These are phyloP conservation scores for Schwanniomyces etchellsii DNA, from an alignment of 1,139 yeast genomes.

Conservation along the genomic window DNA sequence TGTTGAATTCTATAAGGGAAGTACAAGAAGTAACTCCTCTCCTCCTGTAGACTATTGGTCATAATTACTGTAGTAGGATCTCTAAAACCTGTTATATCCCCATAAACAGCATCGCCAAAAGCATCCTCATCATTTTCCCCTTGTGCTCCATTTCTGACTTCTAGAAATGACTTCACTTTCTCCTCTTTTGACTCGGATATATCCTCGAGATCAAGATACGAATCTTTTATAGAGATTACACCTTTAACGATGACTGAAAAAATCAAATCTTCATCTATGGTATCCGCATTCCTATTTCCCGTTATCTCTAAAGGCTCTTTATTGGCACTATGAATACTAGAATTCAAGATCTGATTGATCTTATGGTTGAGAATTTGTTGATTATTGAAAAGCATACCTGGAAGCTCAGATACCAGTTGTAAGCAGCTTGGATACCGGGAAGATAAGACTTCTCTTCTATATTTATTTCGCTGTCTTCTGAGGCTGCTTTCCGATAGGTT, in stretches of 20 bases:
- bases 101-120: conserved; percentile 15
- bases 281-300: conserved; percentile 21
- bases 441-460: conserved; percentile 27
- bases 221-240: conserved; percentile 15
- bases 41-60: conserved; percentile 14
- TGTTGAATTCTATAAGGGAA: conserved; percentile 42
- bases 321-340: conserved; percentile 12
- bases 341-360: conserved; percentile 20
- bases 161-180: conserved; percentile 18
- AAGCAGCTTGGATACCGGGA: conserved; percentile 34
- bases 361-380: conserved; percentile 28
- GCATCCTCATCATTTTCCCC: conserved; percentile 35
- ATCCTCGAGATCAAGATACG: conserved; percentile 5
- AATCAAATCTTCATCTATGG: conserved; percentile 34
- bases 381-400: conserved; percentile 34
- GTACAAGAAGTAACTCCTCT: conserved; percentile 24
- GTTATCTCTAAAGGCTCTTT: conserved; percentile 19
- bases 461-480: conserved; percentile 28
- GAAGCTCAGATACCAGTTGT: conserved; percentile 28
- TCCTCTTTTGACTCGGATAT: neutral
- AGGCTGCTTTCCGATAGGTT: conserved; percentile 28
- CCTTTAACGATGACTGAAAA: conserved; percentile 33
- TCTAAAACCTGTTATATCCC: conserved; percentile 34
- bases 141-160: conserved; percentile 39
- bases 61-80: conserved; percentile 41